phyloP scores from a whole-genome alignment of 306 rosid genomes.

The Biancaea sappan region DNA sequence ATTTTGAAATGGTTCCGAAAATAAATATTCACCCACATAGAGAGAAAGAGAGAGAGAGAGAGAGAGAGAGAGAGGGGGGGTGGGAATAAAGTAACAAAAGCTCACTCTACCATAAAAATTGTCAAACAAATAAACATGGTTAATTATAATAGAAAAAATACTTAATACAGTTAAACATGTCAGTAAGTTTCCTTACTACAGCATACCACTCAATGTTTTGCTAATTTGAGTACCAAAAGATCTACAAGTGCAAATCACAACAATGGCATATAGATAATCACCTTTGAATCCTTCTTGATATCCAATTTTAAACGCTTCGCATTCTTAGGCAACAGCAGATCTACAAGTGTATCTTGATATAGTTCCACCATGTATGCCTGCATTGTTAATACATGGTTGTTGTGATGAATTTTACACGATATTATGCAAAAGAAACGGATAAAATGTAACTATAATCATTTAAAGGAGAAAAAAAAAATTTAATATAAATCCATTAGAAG shows the following conservation, averaged over 20 bases:
- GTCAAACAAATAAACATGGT: not conserved
- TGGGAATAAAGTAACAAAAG: not conserved
- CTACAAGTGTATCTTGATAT: constrained; percentile 89
- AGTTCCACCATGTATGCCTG: constrained; percentile 91
- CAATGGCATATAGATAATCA: constrained; percentile 22
- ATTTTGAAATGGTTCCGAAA: not conserved
- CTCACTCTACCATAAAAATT: not conserved
- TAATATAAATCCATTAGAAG: not conserved
- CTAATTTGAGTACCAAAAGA: constrained; percentile 13
- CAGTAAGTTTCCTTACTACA: not conserved
- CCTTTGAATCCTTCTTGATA: constrained; percentile 91
- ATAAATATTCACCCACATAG: not conserved
- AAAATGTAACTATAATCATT: not conserved
- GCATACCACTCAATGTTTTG: no score
- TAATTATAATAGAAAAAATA: not conserved
- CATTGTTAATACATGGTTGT: constrained; percentile 36
- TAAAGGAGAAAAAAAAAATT: not conserved
- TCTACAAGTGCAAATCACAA: constrained; percentile 8
- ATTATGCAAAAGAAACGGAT: not conserved
- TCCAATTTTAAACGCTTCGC: constrained; percentile 73
- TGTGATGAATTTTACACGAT: constrained; percentile 2
- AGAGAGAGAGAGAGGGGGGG: not conserved
- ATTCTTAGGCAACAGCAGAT: constrained; percentile 73
- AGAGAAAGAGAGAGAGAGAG: not conserved
- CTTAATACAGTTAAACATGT: not conserved